Base-by-base conservation (phyloP, 441 rosid genomes). In the Macaranga tanarius region DNA sequence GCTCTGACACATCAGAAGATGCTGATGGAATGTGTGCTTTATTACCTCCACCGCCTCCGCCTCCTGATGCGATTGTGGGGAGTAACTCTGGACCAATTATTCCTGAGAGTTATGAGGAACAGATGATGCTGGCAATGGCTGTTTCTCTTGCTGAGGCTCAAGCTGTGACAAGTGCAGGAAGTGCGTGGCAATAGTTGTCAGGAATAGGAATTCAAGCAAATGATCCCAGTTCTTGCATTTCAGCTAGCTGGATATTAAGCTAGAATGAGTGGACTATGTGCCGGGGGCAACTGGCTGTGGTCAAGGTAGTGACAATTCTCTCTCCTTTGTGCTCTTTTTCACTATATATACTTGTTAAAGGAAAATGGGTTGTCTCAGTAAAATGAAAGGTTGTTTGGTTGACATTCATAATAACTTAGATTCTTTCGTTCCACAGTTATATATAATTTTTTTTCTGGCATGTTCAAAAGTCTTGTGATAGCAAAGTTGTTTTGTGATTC, bases 61-160 rank as follows among this genome's bases (percentile, higher is more conserved):
- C 72, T 51, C 69, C 73, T 10, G 84, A 83, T 71, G 86, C 76
- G 56, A 72, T 69, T 7, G 80, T 73, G 25, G 76, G 63, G 12
- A 66, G 75, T 75, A 66, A 81, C 57, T 80, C 89, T 8, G 81
- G 75, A 26, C 82, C 89, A 15, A 80, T 91, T 23, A 71, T 88
- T 67, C 97, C 97, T 3, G 97, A 89, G 83, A 92, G 83, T 83
- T 95, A 81, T 63, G 99, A 95, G 84, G 99, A 95, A 72, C 97
- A 95, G 81, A 92, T 92, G 97, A 92, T 92, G 97, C 75, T 95
- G 70, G 98, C 98, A 45, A 88, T 90, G 98, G 95, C 99, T 45
- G 91, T 90, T 62, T 91, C 98, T 82, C 83, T 95, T 51, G 97
- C 96, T 15, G 98, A 95, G 78, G 93, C 91, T 69, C 85, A 86